Evolutionary conservation across 345 rosid genomes (phyloP).

Genomic region (Microcos paniculata): DNA sequence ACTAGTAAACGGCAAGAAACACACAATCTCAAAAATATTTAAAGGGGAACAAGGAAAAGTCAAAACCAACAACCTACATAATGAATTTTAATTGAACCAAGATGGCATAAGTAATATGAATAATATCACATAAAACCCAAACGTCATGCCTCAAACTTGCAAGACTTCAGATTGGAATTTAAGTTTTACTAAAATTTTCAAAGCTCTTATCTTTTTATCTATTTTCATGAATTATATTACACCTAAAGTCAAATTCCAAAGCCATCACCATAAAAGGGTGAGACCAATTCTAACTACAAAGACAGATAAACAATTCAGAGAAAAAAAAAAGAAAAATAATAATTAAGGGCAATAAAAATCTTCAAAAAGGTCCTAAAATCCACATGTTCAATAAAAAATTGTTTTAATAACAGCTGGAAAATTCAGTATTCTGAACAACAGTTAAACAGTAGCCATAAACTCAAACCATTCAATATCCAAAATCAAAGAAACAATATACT

Average conservation of each 20-base stretch:
- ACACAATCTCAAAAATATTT: not conserved
- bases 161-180: not conserved
- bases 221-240: not conserved
- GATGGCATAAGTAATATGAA: not conserved
- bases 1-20: not conserved
- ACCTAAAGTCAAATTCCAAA: slow-evolving; percentile 6
- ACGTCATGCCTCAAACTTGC: not conserved
- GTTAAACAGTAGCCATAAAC: not conserved
- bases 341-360: not conserved
- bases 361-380: not conserved
- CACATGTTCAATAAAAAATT: not conserved
- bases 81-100: not conserved
- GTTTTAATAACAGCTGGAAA: not conserved
- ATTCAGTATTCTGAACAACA: not conserved
- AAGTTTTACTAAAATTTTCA: not conserved
- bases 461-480: not conserved
- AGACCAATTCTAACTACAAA: slow-evolving; percentile 1
- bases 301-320: not conserved
- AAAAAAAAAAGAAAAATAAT: no score
- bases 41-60: not conserved
- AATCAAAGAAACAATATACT: not conserved
- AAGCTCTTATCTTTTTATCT: not conserved
- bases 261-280: not conserved
- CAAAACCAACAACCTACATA: slow-evolving; percentile 1
- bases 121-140: slow-evolving; percentile 6